phyloP scores from a whole-genome alignment of 345 rosid species.

The Moricandia arvensis region DNA sequence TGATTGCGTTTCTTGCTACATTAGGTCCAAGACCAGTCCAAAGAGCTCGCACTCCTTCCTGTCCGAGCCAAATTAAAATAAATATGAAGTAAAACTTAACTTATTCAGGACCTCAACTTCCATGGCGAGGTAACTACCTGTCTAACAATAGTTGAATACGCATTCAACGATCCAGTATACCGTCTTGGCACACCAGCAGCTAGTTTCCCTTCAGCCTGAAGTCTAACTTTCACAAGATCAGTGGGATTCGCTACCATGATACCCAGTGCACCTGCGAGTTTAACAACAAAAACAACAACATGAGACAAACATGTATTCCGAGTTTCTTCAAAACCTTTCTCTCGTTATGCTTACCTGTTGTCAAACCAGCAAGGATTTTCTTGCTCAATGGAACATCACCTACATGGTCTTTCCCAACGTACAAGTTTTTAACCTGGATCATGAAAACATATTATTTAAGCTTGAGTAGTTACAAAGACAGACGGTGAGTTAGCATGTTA shows the following conservation, averaged over 20 bases:
- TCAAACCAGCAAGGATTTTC: slow-evolving; percentile 96
- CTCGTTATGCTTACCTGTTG: slow-evolving; percentile 69
- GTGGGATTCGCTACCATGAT: slow-evolving; percentile 93
- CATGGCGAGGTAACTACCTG: slow-evolving; percentile 53
- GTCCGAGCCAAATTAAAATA: slow-evolving; percentile 21
- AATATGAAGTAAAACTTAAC: slow-evolving; percentile 2
- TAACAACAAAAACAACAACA: not conserved
- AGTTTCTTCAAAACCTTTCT: slow-evolving; percentile 4
- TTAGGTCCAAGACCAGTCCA: slow-evolving; percentile 99
- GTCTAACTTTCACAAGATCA: slow-evolving; percentile 98
- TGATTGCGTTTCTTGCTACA: slow-evolving; percentile 86
- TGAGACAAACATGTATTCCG: not conserved
- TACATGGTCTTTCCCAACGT: slow-evolving; percentile 78
- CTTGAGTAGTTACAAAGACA: not conserved
- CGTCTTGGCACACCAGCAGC: slow-evolving; percentile 94
- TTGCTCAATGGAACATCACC: slow-evolving; percentile 94
- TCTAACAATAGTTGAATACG: slow-evolving; percentile 86
- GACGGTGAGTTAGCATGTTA: not conserved
- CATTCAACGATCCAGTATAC: slow-evolving; percentile 87
- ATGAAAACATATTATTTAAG: slow-evolving; percentile 3
- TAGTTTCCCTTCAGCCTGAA: slow-evolving; percentile 97
- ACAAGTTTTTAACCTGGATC: slow-evolving; percentile 77
- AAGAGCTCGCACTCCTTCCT: slow-evolving; percentile 92
- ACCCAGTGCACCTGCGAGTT: slow-evolving; percentile 73
- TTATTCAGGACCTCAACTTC: slow-evolving; percentile 8